Conservation (phyloP, 495 filamentous ascomycete species). For the Cercophora sp. region DNA sequence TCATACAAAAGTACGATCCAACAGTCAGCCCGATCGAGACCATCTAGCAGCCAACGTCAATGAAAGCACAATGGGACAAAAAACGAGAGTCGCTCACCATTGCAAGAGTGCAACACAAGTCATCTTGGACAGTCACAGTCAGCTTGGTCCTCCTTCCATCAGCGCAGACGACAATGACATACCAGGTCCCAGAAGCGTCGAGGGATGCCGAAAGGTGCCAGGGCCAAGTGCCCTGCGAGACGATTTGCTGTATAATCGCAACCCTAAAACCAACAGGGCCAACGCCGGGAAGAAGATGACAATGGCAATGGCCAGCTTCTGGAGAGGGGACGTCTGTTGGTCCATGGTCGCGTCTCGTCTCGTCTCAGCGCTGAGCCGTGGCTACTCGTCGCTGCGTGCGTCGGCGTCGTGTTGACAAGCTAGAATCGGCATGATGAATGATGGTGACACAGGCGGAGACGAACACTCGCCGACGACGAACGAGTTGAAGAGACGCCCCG, state of each 20-base stretch:
- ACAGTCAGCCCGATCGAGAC: conserved; percentile 9
- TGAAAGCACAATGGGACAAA: not conserved
- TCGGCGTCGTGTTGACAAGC: too few relatives aligned
- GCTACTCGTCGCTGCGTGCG: too few relatives aligned
- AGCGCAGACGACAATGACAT: not conserved
- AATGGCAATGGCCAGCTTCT: conserved; percentile 8
- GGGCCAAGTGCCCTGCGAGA: not conserved
- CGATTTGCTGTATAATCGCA: conserved; percentile 6
- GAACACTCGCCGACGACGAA: too few relatives aligned
- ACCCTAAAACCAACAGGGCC: conserved; percentile 6
- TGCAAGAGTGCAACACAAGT: conserved; percentile 1
- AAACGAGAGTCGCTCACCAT: not conserved
- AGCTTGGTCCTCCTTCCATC: not conserved
- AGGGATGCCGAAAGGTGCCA: conserved; percentile 1
- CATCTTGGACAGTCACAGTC: conserved; percentile 2
- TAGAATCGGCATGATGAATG: too few relatives aligned
- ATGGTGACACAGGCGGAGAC: too few relatives aligned
- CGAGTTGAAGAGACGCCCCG: too few relatives aligned
- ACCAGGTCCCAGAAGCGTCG: conserved; percentile 2
- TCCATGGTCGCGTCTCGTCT: not conserved
- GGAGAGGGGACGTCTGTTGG: not conserved
- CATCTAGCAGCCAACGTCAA: conserved; percentile 9
- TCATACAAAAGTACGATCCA: conserved; percentile 8
- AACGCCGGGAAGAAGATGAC: conserved; percentile 11
- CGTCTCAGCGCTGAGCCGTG: too few relatives aligned